Conservation (phyloP, 176 grass and related monocot genomes). For the Tillandsia leiboldiana region DNA sequence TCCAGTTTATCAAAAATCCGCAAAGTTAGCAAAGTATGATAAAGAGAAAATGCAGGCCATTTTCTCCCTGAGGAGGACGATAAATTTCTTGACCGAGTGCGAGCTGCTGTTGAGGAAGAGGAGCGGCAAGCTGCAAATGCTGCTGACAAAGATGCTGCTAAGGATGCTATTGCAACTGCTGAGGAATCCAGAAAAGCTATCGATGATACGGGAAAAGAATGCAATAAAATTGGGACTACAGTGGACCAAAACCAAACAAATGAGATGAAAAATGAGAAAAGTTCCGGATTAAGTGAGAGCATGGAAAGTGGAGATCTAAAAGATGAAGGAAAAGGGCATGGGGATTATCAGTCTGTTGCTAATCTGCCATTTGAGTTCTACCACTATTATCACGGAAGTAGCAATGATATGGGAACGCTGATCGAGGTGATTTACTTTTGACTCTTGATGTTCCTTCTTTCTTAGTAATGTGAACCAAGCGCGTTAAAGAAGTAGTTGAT, state of each 20-base stretch:
- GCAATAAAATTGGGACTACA: slow-evolving; percentile 18
- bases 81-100: slow-evolving; percentile 87
- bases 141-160: slow-evolving; percentile 67
- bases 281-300: slow-evolving; percentile 21
- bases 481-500: no score
- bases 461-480: no score
- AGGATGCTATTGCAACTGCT: slow-evolving; percentile 82
- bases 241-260: slow-evolving; percentile 21
- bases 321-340: slow-evolving; percentile 31
- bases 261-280: slow-evolving; percentile 26
- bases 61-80: slow-evolving; percentile 99
- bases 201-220: slow-evolving; percentile 16
- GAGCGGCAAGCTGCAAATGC: slow-evolving; percentile 74
- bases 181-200: slow-evolving; percentile 64
- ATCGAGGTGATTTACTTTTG: slow-evolving; percentile 64
- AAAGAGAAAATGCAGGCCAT: slow-evolving; percentile 48
- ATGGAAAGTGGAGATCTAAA: slow-evolving; percentile 29
- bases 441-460: slow-evolving; percentile 10
- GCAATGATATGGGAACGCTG: slow-evolving; percentile 90
- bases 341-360: slow-evolving; percentile 40
- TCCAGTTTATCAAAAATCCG: no score
- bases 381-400: slow-evolving; percentile 93
- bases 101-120: slow-evolving; percentile 94
- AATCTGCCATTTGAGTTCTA: slow-evolving; percentile 93
- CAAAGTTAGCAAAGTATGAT: not conserved